Evolutionary conservation across 257 asterid species (phyloP).

Genomic region (Cynanchum wilfordii): DNA sequence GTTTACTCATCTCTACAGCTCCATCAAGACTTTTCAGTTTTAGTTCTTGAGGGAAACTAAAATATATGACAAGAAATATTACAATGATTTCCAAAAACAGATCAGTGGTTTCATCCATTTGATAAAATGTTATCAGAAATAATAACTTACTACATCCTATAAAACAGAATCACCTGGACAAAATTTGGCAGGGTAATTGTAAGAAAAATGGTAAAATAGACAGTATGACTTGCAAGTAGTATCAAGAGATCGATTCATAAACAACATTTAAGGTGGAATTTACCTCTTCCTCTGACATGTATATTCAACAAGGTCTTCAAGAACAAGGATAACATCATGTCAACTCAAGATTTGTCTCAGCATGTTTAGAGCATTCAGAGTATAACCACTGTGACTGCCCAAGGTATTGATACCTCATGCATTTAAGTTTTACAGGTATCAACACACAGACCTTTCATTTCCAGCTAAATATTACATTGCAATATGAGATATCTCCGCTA

Average conservation of each 20-base stretch:
- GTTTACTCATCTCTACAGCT: background rate
- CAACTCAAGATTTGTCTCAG: background rate
- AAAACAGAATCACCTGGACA: background rate
- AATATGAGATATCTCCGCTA: background rate
- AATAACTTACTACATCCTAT: background rate
- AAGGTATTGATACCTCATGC: background rate
- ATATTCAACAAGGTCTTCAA: background rate
- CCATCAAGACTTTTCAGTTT: background rate
- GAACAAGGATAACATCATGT: background rate
- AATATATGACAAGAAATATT: background rate
- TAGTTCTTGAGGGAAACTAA: background rate
- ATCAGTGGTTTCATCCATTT: background rate
- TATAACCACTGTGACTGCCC: background rate
- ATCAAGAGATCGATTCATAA: background rate
- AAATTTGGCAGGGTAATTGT: background rate
- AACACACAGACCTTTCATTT: background rate
- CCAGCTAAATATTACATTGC: background rate
- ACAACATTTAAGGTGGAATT: background rate
- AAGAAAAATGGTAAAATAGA: background rate
- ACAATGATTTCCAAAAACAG: background rate
- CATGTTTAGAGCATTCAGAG: background rate
- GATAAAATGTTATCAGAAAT: background rate
- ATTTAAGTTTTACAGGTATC: background rate
- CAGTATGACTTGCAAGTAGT: background rate
- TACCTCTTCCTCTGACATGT: background rate